A percentile compares a stretch with the other conserved stretches of the same genome.
phyloP scores from a whole-genome alignment of 306 rosid species.

The Parietaria judaica region DNA sequence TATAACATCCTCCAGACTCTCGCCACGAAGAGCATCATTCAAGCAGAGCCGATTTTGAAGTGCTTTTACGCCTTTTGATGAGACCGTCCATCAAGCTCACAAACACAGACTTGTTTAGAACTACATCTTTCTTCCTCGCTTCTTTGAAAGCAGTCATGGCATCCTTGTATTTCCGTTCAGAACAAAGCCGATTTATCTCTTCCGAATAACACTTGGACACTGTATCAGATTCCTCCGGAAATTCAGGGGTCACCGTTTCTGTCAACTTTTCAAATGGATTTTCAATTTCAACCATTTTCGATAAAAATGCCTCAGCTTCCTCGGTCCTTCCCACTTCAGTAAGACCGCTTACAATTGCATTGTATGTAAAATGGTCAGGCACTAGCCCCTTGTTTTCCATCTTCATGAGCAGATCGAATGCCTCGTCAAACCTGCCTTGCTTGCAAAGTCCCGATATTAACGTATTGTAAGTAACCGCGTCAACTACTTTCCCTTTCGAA shows the following conservation, averaged over 20 bases:
- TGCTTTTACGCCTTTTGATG: conserved; percentile 64
- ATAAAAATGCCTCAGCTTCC: conserved; percentile 52
- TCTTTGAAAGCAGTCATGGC: conserved; percentile 61
- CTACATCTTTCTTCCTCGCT: conserved; percentile 45
- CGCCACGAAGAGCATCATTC: too few species aligned
- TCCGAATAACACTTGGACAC: conserved; percentile 40
- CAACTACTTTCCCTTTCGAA: conserved; percentile 47
- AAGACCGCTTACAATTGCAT: conserved; percentile 47
- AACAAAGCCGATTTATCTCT: conserved; percentile 50
- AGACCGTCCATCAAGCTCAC: conserved; percentile 70
- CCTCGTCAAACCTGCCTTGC: conserved; percentile 57
- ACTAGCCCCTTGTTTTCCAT: conserved; percentile 56
- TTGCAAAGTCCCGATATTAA: conserved; percentile 72
- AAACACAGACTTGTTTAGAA: conserved; percentile 39
- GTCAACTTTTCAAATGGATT: conserved; percentile 19
- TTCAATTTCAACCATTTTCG: conserved; percentile 44
- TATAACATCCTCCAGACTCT: too few species aligned
- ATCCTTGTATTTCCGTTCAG: conserved; percentile 63
- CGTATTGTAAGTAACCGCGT: conserved; percentile 75
- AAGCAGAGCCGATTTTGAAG: conserved; percentile 23
- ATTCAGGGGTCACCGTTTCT: conserved; percentile 22
- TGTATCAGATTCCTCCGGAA: conserved; percentile 35
- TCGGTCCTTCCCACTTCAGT: conserved; percentile 43
- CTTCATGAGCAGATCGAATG: conserved; percentile 45
- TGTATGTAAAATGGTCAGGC: conserved; percentile 58